These are phyloP conservation scores for Chytriomyces hyalinus DNA, from an alignment of 192 early-diverging fungal genomes.

Conservation along the genomic window DNA sequence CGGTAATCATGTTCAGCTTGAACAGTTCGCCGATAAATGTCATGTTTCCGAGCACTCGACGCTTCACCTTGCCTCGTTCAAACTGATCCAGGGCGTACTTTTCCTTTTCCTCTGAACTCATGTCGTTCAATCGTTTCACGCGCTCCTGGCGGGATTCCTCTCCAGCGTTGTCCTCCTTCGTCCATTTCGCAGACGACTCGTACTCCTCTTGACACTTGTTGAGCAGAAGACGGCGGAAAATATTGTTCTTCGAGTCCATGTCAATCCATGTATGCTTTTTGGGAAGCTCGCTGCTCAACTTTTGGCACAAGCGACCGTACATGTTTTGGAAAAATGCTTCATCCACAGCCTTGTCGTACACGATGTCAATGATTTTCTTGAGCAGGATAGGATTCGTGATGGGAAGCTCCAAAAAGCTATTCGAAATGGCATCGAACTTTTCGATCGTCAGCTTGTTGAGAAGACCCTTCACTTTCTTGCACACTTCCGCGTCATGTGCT, in stretches of 20 bases:
- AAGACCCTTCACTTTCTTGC: conserved; percentile 79
- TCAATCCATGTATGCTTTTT: conserved; percentile 67
- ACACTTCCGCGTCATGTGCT: conserved; percentile 27
- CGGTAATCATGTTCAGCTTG: conserved; percentile 85
- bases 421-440: conserved; percentile 86
- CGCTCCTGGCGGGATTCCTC: conserved; percentile 41
- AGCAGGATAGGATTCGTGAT: conserved; percentile 75
- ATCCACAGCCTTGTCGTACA: conserved; percentile 95
- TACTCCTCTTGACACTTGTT: conserved; percentile 96
- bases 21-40: conserved; percentile 96
- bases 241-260: conserved; percentile 65
- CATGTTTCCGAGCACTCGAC: conserved; percentile 90
- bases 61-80: conserved; percentile 87
- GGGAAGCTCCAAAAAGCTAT: conserved; percentile 80
- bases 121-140: conserved; percentile 58
- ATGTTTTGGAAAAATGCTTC: conserved; percentile 89
- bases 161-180: conserved; percentile 45
- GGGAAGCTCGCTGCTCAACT: conserved; percentile 64
- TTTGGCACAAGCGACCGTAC: conserved; percentile 87
- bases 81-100: conserved; percentile 71
- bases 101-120: conserved; percentile 65
- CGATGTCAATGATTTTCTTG: conserved; percentile 79
- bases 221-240: conserved; percentile 91
- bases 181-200: conserved; percentile 85
- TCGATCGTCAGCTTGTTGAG: conserved; percentile 98